A percentile compares a stretch with the other conserved stretches of the same genome.
Evolutionary conservation across 176 grass and related monocot species (phyloP).

Genomic region (Poa annua): DNA sequence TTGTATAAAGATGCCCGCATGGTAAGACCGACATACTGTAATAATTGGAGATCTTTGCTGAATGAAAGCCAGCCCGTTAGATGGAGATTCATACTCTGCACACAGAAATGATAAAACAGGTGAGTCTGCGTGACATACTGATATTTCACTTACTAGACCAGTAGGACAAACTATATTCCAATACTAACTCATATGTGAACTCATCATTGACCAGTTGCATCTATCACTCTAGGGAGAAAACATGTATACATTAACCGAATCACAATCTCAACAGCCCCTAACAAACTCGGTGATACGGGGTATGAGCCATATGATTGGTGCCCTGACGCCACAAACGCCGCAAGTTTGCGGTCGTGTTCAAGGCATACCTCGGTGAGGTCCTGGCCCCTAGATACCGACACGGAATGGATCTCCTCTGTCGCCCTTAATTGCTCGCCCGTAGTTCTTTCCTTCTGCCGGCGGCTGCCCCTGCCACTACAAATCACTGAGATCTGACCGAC

Average conservation of each 20-base stretch:
- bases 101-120: slow-evolving; percentile 29
- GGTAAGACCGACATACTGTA: slow-evolving; percentile 52
- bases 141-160: not conserved
- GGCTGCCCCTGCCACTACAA: not conserved
- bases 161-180: not conserved
- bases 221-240: not conserved
- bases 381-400: not conserved
- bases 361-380: not conserved
- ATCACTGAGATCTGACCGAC: not conserved
- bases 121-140: slow-evolving; percentile 13
- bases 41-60: slow-evolving; percentile 93
- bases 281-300: not conserved
- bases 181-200: not conserved
- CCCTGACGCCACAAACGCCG: not conserved
- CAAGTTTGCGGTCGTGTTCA: not conserved
- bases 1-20: not conserved
- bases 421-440: not conserved
- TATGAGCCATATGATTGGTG: not conserved
- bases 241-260: not conserved
- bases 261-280: not conserved
- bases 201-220: not conserved
- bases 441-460: not conserved
- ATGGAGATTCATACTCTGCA: slow-evolving; percentile 83
- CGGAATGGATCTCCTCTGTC: not conserved
- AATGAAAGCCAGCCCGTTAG: slow-evolving; percentile 65